These are phyloP conservation scores for Acanthamoeba triangularis DNA, from an alignment of 208 protist species.

Conservation along the genomic window DNA sequence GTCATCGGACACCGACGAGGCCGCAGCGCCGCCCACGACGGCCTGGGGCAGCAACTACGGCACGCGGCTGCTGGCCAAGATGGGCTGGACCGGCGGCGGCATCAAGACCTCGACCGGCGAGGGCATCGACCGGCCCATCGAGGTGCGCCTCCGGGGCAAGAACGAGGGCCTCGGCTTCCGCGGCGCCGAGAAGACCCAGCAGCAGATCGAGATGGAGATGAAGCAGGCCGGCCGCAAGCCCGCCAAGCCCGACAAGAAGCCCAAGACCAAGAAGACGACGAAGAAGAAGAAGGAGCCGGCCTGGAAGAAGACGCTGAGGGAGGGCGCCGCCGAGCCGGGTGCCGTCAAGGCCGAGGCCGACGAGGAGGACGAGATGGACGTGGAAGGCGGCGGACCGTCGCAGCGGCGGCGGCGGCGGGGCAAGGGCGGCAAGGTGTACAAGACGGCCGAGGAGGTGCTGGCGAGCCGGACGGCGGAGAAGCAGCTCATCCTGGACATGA, in stretches of 20 bases:
- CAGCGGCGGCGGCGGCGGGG: neutral
- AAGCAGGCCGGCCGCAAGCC: neutral
- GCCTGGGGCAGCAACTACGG: slow-evolving; percentile 53
- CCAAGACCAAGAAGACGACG: slow-evolving; percentile 9
- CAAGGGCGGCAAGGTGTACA: slow-evolving; percentile 48
- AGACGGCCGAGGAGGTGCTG: slow-evolving; percentile 62
- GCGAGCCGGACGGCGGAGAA: slow-evolving; percentile 18
- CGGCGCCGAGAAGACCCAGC: slow-evolving; percentile 54
- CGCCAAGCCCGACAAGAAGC: slow-evolving; percentile 5
- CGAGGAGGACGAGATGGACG: slow-evolving; percentile 11
- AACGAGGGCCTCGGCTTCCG: slow-evolving; percentile 28
- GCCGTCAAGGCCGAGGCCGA: neutral
- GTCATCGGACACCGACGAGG: neutral
- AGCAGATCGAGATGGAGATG: slow-evolving; percentile 65
- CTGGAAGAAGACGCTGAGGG: slow-evolving; percentile 49
- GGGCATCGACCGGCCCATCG: slow-evolving; percentile 64
- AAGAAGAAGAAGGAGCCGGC: slow-evolving; percentile 57
- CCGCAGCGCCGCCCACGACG: neutral
- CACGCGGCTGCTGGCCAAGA: slow-evolving; percentile 65
- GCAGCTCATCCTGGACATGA: slow-evolving; percentile 72
- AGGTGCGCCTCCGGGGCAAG: slow-evolving; percentile 57
- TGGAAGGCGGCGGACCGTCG: too few species aligned
- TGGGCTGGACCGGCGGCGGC: slow-evolving; percentile 73
- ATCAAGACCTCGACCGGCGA: slow-evolving; percentile 70
- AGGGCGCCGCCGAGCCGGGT: neutral